Evolutionary conservation across 140 eudicot species (phyloP).

Genomic region (Flaveria floridana): DNA sequence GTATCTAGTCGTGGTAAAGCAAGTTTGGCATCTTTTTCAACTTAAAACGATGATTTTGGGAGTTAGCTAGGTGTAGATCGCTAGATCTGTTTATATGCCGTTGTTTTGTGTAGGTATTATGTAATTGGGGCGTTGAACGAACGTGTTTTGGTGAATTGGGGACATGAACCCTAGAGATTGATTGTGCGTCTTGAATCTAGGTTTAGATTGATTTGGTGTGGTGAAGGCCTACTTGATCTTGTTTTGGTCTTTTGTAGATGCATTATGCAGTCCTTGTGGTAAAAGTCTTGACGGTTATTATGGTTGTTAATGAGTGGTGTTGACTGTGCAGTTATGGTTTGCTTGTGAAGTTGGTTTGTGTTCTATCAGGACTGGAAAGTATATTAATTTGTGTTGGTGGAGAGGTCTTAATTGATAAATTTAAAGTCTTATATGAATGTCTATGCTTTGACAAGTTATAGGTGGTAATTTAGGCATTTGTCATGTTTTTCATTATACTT

Average conservation of each 20-base stretch:
- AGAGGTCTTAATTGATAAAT: neutral
- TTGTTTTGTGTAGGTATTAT: too few species aligned
- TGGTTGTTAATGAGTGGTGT: too few species aligned
- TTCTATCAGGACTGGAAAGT: neutral
- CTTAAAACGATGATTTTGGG: too few species aligned
- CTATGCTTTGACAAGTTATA: conserved; percentile 1
- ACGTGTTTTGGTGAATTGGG: too few species aligned
- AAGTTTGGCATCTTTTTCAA: too few species aligned
- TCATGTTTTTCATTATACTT: neutral
- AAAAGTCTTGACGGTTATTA: too few species aligned
- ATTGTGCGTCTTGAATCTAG: neutral
- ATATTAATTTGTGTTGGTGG: neutral
- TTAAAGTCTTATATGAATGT: neutral
- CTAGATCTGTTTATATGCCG: too few species aligned
- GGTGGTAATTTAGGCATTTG: neutral
- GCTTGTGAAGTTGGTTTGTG: neutral
- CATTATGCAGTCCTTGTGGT: too few species aligned
- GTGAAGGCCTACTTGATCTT: neutral
- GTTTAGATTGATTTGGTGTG: neutral
- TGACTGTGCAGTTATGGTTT: neutral
- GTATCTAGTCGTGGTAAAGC: too few species aligned
- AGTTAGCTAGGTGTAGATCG: too few species aligned
- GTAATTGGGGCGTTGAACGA: too few species aligned
- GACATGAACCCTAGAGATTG: neutral
- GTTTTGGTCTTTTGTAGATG: neutral